Evolutionary conservation across 2,329 filamentous ascomycete species (phyloP).

Genomic region (Trichoderma lentiforme): DNA sequence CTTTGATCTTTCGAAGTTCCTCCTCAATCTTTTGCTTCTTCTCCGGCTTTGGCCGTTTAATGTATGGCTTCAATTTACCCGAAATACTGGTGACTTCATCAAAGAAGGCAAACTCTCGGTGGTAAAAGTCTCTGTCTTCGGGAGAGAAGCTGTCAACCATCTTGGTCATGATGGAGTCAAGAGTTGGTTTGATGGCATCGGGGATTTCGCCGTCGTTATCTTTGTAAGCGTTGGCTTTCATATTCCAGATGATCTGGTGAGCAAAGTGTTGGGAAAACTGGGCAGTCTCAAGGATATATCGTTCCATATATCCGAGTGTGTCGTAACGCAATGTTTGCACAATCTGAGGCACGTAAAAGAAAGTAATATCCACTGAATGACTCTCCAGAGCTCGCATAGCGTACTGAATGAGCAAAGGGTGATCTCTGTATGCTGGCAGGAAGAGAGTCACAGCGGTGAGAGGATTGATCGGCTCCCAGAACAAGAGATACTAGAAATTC

Average conservation of each 20-base stretch:
- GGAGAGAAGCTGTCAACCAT: slow-evolving; percentile 79
- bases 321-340: slow-evolving; percentile 95
- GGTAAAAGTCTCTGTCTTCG: slow-evolving; percentile 81
- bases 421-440: slow-evolving; percentile 82
- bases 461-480: slow-evolving; percentile 89
- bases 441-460: slow-evolving; percentile 93
- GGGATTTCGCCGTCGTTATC: slow-evolving; percentile 90
- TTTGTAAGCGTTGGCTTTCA: slow-evolving; percentile 98
- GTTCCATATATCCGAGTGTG: slow-evolving; percentile 86
- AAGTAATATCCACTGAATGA: slow-evolving; percentile 93
- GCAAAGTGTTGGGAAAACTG: slow-evolving; percentile 98
- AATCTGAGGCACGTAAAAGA: slow-evolving; percentile 98
- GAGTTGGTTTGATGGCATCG: slow-evolving; percentile 86
- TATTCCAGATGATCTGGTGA: slow-evolving; percentile 99
- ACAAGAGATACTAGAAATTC: slow-evolving; percentile 69
- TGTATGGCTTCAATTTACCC: slow-evolving; percentile 89
- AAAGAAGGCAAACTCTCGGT: slow-evolving; percentile 97
- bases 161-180: slow-evolving; percentile 84
- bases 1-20: slow-evolving; percentile 93
- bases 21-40: slow-evolving; percentile 99
- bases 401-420: slow-evolving; percentile 93
- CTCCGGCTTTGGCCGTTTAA: slow-evolving; percentile 88
- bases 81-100: slow-evolving; percentile 94
- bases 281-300: slow-evolving; percentile 94
- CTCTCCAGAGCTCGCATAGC: slow-evolving; percentile 93